These are phyloP conservation scores for Gaertneriomyces sp. DNA, from an alignment of 192 early-diverging fungal species.

Conservation along the genomic window DNA sequence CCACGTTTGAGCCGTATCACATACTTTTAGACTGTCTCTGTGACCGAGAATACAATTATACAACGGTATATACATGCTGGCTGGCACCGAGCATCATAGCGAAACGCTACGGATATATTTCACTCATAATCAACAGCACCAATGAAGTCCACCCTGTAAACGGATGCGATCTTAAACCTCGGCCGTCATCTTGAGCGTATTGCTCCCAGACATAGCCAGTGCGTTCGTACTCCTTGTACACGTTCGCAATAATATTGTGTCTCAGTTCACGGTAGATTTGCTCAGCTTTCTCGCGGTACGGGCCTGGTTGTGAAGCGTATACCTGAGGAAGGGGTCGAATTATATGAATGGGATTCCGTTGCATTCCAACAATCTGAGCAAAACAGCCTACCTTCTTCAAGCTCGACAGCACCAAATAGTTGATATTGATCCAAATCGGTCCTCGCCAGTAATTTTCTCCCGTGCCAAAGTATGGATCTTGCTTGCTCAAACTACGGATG, in stretches of 20 bases:
- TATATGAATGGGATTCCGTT: background rate
- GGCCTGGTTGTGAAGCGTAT: conserved; percentile 56
- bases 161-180: conserved; percentile 80
- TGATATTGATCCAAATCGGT: conserved; percentile 89
- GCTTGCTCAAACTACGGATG: conserved; percentile 36
- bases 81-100: no score
- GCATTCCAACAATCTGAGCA: background rate
- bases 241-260: conserved; percentile 69
- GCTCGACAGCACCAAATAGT: conserved; percentile 75
- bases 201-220: conserved; percentile 92
- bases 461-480: conserved; percentile 59
- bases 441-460: conserved; percentile 96
- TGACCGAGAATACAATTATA: no score
- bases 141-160: conserved; percentile 94
- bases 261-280: conserved; percentile 73
- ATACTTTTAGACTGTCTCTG: no score
- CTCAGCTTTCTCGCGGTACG: conserved; percentile 63
- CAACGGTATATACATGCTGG: no score
- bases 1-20: no score
- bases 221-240: conserved; percentile 67
- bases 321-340: conserved; percentile 26
- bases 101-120: conserved; percentile 28
- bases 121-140: conserved; percentile 80
- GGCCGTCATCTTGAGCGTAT: conserved; percentile 71
- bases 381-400: conserved; percentile 56